Evolutionary conservation across 1,284 basidiomycete species (phyloP).

Genomic region (Marasmius tenuissimus): DNA sequence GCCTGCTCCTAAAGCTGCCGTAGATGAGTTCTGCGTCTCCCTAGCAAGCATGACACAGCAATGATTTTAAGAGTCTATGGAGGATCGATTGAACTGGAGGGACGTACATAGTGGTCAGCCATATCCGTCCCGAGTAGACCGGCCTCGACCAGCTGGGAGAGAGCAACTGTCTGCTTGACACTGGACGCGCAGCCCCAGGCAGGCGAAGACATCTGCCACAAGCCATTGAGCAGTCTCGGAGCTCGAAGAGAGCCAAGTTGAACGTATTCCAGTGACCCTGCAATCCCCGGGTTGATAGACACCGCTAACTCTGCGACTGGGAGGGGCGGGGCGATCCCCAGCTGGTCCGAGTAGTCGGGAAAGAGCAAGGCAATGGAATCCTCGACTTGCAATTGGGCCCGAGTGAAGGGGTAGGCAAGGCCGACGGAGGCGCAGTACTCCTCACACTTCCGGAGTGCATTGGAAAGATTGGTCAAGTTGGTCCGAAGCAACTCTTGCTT

Average conservation of each 20-base stretch:
- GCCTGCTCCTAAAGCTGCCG: conserved; percentile 11
- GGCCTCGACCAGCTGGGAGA: conserved; percentile 39
- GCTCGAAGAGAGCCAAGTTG: conserved; percentile 9
- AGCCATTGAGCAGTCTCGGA: conserved; percentile 46
- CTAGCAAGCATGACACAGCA: neutral
- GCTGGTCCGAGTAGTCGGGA: neutral
- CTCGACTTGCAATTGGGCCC: conserved; percentile 14
- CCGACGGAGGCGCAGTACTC: conserved; percentile 7
- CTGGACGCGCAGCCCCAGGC: conserved; percentile 50
- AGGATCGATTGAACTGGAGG: neutral
- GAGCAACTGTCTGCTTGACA: conserved; percentile 38
- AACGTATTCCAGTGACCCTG: neutral
- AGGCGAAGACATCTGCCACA: conserved; percentile 51
- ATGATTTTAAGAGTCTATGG: neutral
- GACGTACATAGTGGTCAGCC: conserved; percentile 17
- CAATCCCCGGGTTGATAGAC: neutral
- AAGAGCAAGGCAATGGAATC: conserved; percentile 6
- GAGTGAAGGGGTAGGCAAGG: conserved; percentile 13
- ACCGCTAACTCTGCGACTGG: neutral
- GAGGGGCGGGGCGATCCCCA: neutral
- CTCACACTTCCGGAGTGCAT: conserved; percentile 9
- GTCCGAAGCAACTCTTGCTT: conserved; percentile 3
- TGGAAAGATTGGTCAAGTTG: conserved; percentile 9
- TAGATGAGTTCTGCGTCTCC: conserved; percentile 17
- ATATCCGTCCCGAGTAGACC: conserved; percentile 30